Percentiles rank a stretch among this genome's conserved stretches.
Evolutionary conservation across 1,284 basidiomycete genomes (phyloP).

Genomic region (Tylopilus sp.): DNA sequence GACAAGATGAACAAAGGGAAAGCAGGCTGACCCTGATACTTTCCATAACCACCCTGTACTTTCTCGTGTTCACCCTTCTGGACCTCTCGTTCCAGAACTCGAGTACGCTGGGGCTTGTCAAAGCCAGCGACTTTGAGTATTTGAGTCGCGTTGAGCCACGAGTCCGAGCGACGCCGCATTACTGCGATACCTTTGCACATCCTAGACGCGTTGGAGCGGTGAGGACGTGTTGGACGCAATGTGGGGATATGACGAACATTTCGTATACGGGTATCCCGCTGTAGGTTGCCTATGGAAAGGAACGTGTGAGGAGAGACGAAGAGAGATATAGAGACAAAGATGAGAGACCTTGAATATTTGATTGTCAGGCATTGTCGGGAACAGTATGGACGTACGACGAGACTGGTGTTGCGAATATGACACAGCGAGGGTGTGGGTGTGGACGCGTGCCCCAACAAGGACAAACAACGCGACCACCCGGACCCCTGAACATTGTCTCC

Average conservation of each 20-base stretch:
- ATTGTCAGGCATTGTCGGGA: slow-evolving; percentile 61
- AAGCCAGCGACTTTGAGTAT: slow-evolving; percentile 99
- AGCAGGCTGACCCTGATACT: slow-evolving; percentile 85
- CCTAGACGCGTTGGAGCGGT: slow-evolving; percentile 48
- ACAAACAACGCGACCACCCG: slow-evolving; percentile 43
- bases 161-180: slow-evolving; percentile 94
- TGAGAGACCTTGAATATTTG: slow-evolving; percentile 71
- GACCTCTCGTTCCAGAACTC: slow-evolving; percentile 95
- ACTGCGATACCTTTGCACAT: slow-evolving; percentile 95
- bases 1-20: background rate
- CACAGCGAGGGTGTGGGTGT: background rate
- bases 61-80: slow-evolving; percentile 99
- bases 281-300: slow-evolving; percentile 66
- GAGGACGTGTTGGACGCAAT: slow-evolving; percentile 36
- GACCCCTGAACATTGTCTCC: slow-evolving; percentile 16
- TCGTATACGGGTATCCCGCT: slow-evolving; percentile 86
- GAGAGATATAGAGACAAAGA: slow-evolving; percentile 13
- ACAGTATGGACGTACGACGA: slow-evolving; percentile 5
- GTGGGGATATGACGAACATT: slow-evolving; percentile 55
- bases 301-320: slow-evolving; percentile 4
- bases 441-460: slow-evolving; percentile 51
- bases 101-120: slow-evolving; percentile 97
- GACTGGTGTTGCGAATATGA: background rate
- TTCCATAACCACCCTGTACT: slow-evolving; percentile 98
- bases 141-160: slow-evolving; percentile 99